A percentile compares a stretch with the other conserved stretches of the same genome.
phyloP scores from a whole-genome alignment of 164 flowering plant genomes.

The Aristolochia fimbriata region DNA sequence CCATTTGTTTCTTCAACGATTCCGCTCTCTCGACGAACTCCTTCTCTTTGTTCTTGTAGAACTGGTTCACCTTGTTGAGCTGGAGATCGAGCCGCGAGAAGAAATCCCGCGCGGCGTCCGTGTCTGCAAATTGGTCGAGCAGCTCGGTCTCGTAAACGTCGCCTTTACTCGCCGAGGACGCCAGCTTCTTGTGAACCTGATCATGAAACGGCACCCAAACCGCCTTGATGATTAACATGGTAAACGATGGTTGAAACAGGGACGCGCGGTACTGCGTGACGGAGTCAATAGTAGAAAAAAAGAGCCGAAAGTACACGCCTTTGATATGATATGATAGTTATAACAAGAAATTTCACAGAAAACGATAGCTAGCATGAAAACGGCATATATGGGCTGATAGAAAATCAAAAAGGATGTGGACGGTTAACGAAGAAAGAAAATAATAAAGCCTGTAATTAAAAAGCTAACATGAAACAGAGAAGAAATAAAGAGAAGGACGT shows the following conservation, averaged over 20 bases:
- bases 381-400: background rate
- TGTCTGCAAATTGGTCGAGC: conserved; percentile 67
- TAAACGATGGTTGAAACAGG: background rate
- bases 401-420: background rate
- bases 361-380: background rate
- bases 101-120: conserved; percentile 58
- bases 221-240: conserved; percentile 5
- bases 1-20: conserved; percentile 69
- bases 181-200: conserved; percentile 82
- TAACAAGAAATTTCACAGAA: background rate
- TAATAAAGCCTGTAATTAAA: too few species aligned
- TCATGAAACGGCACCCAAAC: conserved; percentile 1
- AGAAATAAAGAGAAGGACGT: background rate
- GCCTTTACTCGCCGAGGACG: conserved; percentile 56
- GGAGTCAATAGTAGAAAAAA: background rate
- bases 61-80: conserved; percentile 90
- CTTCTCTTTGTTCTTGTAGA: conserved; percentile 65
- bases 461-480: background rate
- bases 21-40: conserved; percentile 91
- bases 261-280: background rate
- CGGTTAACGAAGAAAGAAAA: too few species aligned
- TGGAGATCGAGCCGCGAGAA: conserved; percentile 65
- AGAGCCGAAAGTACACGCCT: background rate
- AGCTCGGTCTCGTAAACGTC: conserved; percentile 81
- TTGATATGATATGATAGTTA: background rate